Percentiles rank a stretch among this genome's conserved stretches.
These are phyloP conservation scores for Vitis riparia DNA, from an alignment of 164 flowering plant species.

Conservation along the genomic window DNA sequence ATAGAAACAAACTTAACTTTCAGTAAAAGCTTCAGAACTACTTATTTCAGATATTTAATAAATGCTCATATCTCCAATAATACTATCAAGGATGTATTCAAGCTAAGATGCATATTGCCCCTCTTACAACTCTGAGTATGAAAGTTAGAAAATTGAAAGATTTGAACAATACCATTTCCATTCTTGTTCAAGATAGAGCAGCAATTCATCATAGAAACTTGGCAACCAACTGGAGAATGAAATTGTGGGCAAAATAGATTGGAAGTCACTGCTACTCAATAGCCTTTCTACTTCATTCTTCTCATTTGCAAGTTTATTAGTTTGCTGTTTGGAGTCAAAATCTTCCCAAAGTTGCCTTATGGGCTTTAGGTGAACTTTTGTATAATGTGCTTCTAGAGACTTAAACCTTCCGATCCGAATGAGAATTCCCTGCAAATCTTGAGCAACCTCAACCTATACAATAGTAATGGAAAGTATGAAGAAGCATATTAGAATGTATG, in stretches of 20 bases:
- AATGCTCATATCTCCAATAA: not conserved
- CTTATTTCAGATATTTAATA: not conserved
- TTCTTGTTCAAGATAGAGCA: conserved; percentile 96
- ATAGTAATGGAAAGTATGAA: not conserved
- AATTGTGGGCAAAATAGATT: conserved; percentile 33
- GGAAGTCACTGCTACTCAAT: conserved; percentile 39
- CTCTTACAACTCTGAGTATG: not conserved
- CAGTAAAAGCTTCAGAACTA: not conserved
- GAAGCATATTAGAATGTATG: not conserved
- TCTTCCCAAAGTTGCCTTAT: conserved; percentile 90
- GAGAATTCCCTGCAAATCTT: conserved; percentile 85
- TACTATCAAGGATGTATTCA: not conserved
- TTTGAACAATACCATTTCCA: conserved; percentile 87
- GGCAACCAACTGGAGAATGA: conserved; percentile 91
- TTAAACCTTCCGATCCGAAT: conserved; percentile 89
- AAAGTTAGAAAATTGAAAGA: not conserved
- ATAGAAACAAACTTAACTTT: not conserved
- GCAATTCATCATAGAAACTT: conserved; percentile 87
- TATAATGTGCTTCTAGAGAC: conserved; percentile 77
- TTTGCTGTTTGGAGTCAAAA: conserved; percentile 61
- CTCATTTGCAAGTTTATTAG: conserved; percentile 54
- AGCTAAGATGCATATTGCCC: not conserved
- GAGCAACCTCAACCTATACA: conserved; percentile 74
- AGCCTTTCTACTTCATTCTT: conserved; percentile 57
- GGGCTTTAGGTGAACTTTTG: conserved; percentile 84